Evolutionary conservation across 2,329 filamentous ascomycete species (phyloP), one percentile per base, ranked within the genome.

Genomic region (Dothideomycetidae sp.): DNA sequence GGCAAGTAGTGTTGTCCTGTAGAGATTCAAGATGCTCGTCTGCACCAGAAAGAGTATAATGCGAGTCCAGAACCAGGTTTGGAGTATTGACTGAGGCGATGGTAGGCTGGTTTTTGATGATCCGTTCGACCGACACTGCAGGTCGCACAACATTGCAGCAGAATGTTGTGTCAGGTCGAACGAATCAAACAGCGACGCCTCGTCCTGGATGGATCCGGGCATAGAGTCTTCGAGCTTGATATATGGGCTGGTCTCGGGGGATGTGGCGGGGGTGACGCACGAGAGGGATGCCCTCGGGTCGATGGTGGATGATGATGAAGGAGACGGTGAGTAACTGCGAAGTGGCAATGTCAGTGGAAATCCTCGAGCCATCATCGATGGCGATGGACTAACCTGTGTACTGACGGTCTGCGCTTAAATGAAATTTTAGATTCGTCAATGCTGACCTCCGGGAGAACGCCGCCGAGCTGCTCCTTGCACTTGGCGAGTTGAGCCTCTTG

Each of bases 91-190:
- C 18, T 12, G 26, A 36, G 29, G 14, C 32, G 32, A 31, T 23
- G 19, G 37, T 16, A 31, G 26, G 47, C 44, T 48, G 48, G 39
- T 49, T 7, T 7, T n/a, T n/a, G n/a, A n/a, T 48, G 40, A 40
- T 44, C 37, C 44, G 51, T 49, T 53, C 80, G 81, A 88, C 78
- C 75, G 90, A 96, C 90, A 98, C 90, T 81, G 90, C 90, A 93
- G 90, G 90, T 93, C 90, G 64, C 80, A 96, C 90, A 96, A 94
- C 88, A 94, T 79, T 86, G 73, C 90, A 72, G 90, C 90, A 96
- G 90, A 86, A 93, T 92, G 86, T 94, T 94, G 90, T 94, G 86
- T 90, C 90, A 75, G 67, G 73, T 92, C 83, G 75, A 81, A 71
- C 65, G 78, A 72, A 66, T 65, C 58, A 59, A 61, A 59, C 55